Percentiles rank a stretch among this genome's conserved stretches.
Evolutionary conservation across 2,329 filamentous ascomycete species (phyloP).

Genomic region (Paraphaeosphaeria sporulosa): DNA sequence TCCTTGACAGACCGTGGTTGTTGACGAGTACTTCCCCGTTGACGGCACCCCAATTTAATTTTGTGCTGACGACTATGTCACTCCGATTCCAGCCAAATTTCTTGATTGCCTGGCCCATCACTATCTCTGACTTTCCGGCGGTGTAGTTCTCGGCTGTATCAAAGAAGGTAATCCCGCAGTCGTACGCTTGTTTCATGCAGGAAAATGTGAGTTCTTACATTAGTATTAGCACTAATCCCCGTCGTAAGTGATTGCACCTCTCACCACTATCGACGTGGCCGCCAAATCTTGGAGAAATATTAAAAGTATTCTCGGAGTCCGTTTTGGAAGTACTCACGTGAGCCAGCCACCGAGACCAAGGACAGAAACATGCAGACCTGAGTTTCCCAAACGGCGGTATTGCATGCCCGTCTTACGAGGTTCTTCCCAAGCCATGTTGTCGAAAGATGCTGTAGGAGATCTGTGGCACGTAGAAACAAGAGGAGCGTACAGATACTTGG

Average conservation of each 20-base stretch:
- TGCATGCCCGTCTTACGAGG: slow-evolving; percentile 50
- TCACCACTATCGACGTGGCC: slow-evolving; percentile 73
- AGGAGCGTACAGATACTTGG: no score
- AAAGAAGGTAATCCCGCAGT: slow-evolving; percentile 57
- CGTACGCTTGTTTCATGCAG: slow-evolving; percentile 63
- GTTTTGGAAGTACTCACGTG: slow-evolving; percentile 62
- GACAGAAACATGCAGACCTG: slow-evolving; percentile 76
- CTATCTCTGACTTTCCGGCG: slow-evolving; percentile 67
- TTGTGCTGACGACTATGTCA: slow-evolving; percentile 55
- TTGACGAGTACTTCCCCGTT: slow-evolving; percentile 64
- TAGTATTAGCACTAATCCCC: not conserved
- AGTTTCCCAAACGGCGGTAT: slow-evolving; percentile 75
- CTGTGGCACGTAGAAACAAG: no score
- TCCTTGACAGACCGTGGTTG: slow-evolving; percentile 72
- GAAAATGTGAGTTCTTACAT: slow-evolving; percentile 61
- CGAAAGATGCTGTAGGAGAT: not conserved
- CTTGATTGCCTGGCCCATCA: slow-evolving; percentile 61
- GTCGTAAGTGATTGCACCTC: not conserved
- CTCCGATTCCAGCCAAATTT: slow-evolving; percentile 57
- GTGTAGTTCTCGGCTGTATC: slow-evolving; percentile 62
- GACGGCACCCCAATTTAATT: slow-evolving; percentile 66
- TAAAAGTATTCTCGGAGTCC: not conserved
- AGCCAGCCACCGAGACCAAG: slow-evolving; percentile 71
- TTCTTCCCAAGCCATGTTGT: slow-evolving; percentile 40
- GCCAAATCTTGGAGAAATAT: slow-evolving; percentile 52